These are phyloP conservation scores for Xylaria sp. DNA, from an alignment of 2,329 filamentous ascomycete genomes.

Conservation along the genomic window DNA sequence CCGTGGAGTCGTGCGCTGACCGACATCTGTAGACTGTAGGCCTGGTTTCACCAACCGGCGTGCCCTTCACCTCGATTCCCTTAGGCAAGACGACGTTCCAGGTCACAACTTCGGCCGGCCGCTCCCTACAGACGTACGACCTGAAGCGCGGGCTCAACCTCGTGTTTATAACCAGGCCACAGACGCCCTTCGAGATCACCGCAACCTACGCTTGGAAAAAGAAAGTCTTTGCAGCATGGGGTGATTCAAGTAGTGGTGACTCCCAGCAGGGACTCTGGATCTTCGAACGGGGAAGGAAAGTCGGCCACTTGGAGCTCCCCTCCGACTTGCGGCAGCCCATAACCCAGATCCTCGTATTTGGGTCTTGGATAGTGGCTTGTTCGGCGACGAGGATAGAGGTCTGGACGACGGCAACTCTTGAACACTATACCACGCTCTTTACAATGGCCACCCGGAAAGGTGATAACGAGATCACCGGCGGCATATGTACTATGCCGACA, in stretches of 20 bases:
- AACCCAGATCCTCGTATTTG: constrained; percentile 82
- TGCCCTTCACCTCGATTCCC: constrained; percentile 90
- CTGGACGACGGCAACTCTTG: constrained; percentile 84
- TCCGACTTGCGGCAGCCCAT: constrained; percentile 75
- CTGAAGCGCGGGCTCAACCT: constrained; percentile 89
- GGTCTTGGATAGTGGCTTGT: constrained; percentile 89
- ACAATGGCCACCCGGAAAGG: constrained; percentile 66
- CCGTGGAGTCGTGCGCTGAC: constrained; percentile 21
- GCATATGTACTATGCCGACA: constrained; percentile 89
- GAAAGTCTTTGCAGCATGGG: constrained; percentile 90
- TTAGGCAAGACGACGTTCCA: constrained; percentile 96
- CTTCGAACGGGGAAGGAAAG: constrained; percentile 89
- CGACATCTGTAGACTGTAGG: constrained; percentile 77
- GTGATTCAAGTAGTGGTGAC: constrained; percentile 63
- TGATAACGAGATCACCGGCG: constrained; percentile 77
- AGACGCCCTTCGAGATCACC: constrained; percentile 87
- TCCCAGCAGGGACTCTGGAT: constrained; percentile 81
- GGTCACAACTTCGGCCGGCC: constrained; percentile 93
- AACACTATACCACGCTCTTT: constrained; percentile 89
- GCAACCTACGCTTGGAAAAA: constrained; percentile 90
- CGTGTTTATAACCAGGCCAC: constrained; percentile 90
- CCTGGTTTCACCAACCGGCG: constrained; percentile 87
- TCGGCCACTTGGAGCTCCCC: constrained; percentile 78
- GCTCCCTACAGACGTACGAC: constrained; percentile 94
- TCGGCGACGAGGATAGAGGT: constrained; percentile 82